These are phyloP conservation scores for Nematocida major DNA, from an alignment of 371 early-diverging fungal species.

Conservation along the genomic window DNA sequence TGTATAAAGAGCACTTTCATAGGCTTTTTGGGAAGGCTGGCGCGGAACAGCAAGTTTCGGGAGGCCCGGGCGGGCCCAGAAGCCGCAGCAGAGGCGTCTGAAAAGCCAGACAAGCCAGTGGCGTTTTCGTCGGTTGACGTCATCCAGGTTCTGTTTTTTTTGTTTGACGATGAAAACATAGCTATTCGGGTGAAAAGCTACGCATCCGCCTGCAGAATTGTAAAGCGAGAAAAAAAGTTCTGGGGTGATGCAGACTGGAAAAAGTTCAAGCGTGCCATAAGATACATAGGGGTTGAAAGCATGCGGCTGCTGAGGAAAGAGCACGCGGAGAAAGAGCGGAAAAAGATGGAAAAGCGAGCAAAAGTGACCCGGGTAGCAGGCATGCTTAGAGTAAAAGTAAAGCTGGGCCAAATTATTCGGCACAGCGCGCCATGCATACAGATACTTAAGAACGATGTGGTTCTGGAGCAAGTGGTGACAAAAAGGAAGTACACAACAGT, in stretches of 20 bases:
- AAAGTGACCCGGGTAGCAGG: background rate
- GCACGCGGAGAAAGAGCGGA: background rate
- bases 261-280: background rate
- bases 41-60: background rate
- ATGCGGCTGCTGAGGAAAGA: background rate
- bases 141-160: background rate
- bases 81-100: background rate
- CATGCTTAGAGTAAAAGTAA: background rate
- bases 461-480: background rate
- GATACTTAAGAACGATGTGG: background rate
- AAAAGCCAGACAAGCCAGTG: too few relatives aligned
- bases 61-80: background rate
- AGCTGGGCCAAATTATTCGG: slow-evolving; percentile 11
- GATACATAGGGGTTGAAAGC: background rate
- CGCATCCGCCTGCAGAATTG: background rate
- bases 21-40: background rate
- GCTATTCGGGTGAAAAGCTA: slow-evolving; percentile 12
- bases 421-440: background rate
- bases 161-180: slow-evolving; percentile 17
- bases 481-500: slow-evolving; percentile 3
- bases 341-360: background rate
- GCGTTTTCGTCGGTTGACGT: background rate
- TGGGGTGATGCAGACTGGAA: slow-evolving; percentile 2
- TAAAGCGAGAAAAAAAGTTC: background rate
- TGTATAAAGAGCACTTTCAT: background rate